These are phyloP conservation scores for Quillaja saponaria DNA, from an alignment of 306 rosid species.

Conservation along the genomic window DNA sequence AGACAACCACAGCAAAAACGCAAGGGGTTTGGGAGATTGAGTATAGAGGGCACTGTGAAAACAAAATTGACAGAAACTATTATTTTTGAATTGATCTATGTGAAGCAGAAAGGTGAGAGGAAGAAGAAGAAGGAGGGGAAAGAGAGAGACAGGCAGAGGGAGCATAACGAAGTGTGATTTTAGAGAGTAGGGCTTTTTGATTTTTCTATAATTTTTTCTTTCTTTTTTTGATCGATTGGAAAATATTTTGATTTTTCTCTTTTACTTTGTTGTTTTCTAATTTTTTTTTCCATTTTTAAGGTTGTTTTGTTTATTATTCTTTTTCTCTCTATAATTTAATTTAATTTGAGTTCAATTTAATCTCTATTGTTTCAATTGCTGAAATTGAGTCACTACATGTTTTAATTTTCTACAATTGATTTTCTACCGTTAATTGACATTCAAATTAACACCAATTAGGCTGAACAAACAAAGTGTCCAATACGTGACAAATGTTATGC, in stretches of 20 bases:
- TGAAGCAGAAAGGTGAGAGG: constrained; percentile 28
- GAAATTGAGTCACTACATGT: no score
- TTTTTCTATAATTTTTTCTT: background rate
- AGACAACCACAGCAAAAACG: constrained; percentile 16
- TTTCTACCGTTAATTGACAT: no score
- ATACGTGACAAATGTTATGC: no score
- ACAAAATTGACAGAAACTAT: constrained; percentile 13
- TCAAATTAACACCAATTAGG: no score
- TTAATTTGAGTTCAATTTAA: no score
- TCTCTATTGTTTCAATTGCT: no score
- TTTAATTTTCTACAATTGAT: no score
- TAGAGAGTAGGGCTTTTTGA: constrained; percentile 41
- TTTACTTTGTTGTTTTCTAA: background rate
- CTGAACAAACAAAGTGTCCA: no score
- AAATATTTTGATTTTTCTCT: background rate
- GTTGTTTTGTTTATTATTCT: no score
- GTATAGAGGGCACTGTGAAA: constrained; percentile 25
- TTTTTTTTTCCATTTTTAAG: background rate
- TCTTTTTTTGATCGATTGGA: background rate
- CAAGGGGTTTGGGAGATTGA: constrained; percentile 36
- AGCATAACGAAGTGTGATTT: constrained; percentile 42
- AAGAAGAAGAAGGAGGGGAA: background rate
- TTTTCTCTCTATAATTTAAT: no score
- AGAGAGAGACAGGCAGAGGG: constrained; percentile 30
- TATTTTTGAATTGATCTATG: constrained; percentile 52